Evolutionary conservation across 352 stramenopile species (phyloP).

Genomic region (Globisporangium nagaii): DNA sequence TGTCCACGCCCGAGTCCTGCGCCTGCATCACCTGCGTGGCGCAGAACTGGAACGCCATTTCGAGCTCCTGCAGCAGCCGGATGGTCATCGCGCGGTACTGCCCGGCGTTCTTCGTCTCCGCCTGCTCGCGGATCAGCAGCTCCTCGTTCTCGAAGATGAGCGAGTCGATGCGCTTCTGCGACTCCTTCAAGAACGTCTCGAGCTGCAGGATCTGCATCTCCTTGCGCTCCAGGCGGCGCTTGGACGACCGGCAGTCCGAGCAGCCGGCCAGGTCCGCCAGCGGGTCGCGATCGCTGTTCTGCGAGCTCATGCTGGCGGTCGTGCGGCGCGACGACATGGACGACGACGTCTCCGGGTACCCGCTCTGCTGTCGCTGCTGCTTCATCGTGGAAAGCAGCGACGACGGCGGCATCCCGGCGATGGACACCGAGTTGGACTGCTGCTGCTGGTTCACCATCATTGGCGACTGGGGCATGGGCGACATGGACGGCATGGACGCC

Average conservation of each 20-base stretch:
- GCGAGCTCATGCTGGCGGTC: constrained; percentile 54
- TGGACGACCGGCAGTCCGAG: constrained; percentile 41
- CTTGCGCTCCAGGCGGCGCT: constrained; percentile 61
- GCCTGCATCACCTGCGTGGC: constrained; percentile 46
- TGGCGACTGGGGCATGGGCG: constrained; percentile 15
- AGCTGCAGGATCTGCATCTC: constrained; percentile 74
- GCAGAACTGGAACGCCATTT: constrained; percentile 67
- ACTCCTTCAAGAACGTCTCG: constrained; percentile 74
- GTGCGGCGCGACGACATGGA: constrained; percentile 44
- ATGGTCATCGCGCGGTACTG: constrained; percentile 54
- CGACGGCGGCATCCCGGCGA: constrained; percentile 30
- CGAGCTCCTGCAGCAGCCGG: constrained; percentile 67
- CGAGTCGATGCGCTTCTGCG: constrained; percentile 68
- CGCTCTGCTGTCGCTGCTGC: not conserved
- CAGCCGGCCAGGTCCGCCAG: constrained; percentile 37
- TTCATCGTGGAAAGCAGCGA: constrained; percentile 33
- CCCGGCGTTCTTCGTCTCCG: constrained; percentile 54
- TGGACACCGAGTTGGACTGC: constrained; percentile 2
- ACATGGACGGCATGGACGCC: constrained; percentile 5
- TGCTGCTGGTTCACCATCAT: constrained; percentile 22
- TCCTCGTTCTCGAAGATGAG: constrained; percentile 62
- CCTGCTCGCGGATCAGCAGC: constrained; percentile 45
- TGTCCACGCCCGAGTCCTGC: constrained; percentile 6
- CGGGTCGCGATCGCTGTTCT: constrained; percentile 45
- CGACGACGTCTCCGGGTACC: constrained; percentile 16